Conservation (phyloP, 495 filamentous ascomycete genomes). For the Halenospora varia region DNA sequence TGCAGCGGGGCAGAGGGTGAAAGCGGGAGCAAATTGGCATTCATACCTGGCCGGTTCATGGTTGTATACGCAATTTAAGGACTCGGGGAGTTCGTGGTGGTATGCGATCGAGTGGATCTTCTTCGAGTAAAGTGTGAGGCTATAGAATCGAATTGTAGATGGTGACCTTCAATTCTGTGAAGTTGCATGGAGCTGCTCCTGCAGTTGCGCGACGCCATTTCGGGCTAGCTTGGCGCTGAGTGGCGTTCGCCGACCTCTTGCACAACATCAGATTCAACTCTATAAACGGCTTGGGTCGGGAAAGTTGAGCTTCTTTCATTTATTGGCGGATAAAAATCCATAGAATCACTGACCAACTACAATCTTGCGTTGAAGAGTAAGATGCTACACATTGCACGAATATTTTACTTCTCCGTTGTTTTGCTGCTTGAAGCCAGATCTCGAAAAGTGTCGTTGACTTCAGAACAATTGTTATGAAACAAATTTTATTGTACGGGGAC, state of each 20-base stretch:
- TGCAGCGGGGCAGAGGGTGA: conserved; percentile 24
- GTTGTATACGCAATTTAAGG: conserved; percentile 16
- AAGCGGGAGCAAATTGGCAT: conserved; percentile 28
- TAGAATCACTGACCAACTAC: too few relatives aligned
- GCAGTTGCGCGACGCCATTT: not conserved
- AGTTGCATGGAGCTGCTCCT: not conserved
- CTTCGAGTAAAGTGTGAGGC: not conserved
- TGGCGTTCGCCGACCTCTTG: not conserved
- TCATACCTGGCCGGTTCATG: conserved; percentile 58
- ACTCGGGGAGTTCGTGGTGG: not conserved
- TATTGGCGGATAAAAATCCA: too few relatives aligned
- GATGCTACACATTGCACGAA: too few relatives aligned
- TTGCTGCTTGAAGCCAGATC: too few relatives aligned
- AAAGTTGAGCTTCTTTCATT: too few relatives aligned
- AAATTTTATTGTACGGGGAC: too few relatives aligned
- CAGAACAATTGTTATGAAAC: too few relatives aligned
- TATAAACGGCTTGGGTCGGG: not conserved
- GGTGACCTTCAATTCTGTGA: conserved; percentile 2
- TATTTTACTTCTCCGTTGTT: too few relatives aligned
- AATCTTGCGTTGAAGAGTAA: too few relatives aligned
- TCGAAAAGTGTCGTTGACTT: too few relatives aligned
- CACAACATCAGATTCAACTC: too few relatives aligned
- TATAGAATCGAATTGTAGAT: conserved; percentile 2
- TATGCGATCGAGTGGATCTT: not conserved
- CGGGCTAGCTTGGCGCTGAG: not conserved